Evolutionary conservation across 306 rosid genomes (phyloP).

Genomic region (Clitoria ternatea): DNA sequence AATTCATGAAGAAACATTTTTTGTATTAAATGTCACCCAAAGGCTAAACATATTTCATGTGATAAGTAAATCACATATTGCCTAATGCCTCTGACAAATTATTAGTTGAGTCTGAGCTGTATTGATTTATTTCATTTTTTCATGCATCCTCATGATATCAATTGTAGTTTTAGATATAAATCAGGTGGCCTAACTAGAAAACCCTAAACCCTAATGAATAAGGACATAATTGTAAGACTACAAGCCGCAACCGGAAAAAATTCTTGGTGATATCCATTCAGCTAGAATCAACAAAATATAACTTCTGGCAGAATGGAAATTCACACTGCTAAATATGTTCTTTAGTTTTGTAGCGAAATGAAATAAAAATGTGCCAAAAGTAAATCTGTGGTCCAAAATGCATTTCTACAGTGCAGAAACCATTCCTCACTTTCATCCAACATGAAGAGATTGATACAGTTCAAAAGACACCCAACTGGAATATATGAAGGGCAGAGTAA

Average conservation of each 20-base stretch:
- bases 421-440: slow-evolving; percentile 3
- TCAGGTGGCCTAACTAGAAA: too few relatives aligned
- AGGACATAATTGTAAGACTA: not conserved
- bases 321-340: not conserved
- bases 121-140: too few relatives aligned
- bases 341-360: slow-evolving; percentile 3
- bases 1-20: too few relatives aligned
- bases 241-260: not conserved
- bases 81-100: too few relatives aligned
- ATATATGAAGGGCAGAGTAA: slow-evolving; percentile 20
- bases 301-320: not conserved
- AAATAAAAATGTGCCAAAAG: slow-evolving; percentile 2
- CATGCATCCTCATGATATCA: too few relatives aligned
- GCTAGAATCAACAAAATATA: slow-evolving; percentile 4
- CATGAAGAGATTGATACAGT: slow-evolving; percentile 1
- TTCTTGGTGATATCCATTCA: not conserved
- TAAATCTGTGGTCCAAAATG: not conserved
- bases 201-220: slow-evolving; percentile 13
- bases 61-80: too few relatives aligned
- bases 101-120: too few relatives aligned
- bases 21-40: too few relatives aligned
- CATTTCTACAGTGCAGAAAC: not conserved
- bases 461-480: slow-evolving; percentile 8
- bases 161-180: too few relatives aligned
- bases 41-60: too few relatives aligned